Percentiles rank a stretch among this genome's conserved stretches.
phyloP scores from a whole-genome alignment of 2,329 filamentous ascomycete genomes.

The Berkeleyomyces rouxiae region DNA sequence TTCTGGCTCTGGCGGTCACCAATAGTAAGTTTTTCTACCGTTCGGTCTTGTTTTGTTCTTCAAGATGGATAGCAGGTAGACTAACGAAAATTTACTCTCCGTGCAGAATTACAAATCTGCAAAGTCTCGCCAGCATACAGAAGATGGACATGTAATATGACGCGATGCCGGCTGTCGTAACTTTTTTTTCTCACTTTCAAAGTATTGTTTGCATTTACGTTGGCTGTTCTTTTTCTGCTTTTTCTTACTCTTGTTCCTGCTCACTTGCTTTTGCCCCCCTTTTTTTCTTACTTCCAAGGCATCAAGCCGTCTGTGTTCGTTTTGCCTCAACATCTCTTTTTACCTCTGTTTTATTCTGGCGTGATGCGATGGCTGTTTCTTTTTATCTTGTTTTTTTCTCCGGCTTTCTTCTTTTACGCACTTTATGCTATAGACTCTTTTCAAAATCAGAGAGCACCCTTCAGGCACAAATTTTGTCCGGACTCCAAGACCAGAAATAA shows the following conservation, averaged over 20 bases:
- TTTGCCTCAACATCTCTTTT: constrained; percentile 8
- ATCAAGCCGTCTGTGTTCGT: constrained; percentile 5
- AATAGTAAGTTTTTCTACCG: constrained; percentile 19
- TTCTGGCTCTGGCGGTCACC: constrained; percentile 23
- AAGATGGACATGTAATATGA: constrained; percentile 4
- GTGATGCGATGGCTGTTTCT: constrained; percentile 4
- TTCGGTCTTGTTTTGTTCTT: neutral
- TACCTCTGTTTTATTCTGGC: constrained; percentile 9
- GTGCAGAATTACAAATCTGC: constrained; percentile 23
- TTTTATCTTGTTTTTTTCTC: constrained; percentile 2
- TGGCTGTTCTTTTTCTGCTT: constrained; percentile 14
- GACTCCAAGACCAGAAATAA: neutral
- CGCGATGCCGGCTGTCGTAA: constrained; percentile 4
- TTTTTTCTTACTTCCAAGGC: constrained; percentile 4
- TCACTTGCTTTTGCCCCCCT: neutral
- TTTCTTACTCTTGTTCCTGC: constrained; percentile 2
- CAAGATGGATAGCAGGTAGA: neutral
- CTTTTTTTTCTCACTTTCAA: constrained; percentile 1
- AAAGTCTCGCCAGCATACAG: neutral
- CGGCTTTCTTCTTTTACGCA: neutral
- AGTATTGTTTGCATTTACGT: constrained; percentile 14
- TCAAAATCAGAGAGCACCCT: neutral
- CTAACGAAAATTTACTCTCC: constrained; percentile 20
- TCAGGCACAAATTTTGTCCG: neutral
- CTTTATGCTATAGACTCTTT: constrained; percentile 13